phyloP scores from a whole-genome alignment of 176 grass and related monocot species.

The Olyra latifolia region DNA sequence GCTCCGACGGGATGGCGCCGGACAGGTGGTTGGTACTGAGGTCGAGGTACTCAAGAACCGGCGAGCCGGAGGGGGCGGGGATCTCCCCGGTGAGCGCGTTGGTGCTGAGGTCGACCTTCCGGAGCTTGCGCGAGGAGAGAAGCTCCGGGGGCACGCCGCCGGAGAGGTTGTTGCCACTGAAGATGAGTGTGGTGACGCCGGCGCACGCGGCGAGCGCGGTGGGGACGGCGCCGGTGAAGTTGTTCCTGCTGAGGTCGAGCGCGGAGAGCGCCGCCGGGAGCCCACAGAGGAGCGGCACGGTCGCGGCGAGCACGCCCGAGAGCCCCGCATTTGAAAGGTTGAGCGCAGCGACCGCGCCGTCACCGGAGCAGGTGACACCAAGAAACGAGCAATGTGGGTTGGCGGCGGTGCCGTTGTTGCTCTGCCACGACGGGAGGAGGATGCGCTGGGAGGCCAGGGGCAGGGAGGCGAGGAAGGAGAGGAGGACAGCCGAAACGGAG shows the following conservation, averaged over 20 bases:
- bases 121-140: conserved; percentile 34
- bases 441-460: conserved; percentile 27
- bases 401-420: neutral
- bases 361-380: conserved; percentile 51
- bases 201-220: conserved; percentile 43
- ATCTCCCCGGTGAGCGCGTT: conserved; percentile 54
- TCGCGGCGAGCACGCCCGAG: conserved; percentile 26
- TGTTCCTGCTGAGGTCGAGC: conserved; percentile 60
- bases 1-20: conserved; percentile 40
- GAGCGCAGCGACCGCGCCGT: conserved; percentile 28
- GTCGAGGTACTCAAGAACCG: conserved; percentile 38
- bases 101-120: conserved; percentile 35
- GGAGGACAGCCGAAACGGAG: conserved; percentile 14
- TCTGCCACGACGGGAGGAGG: conserved; percentile 45
- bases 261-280: conserved; percentile 32
- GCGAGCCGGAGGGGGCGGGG: conserved; percentile 7
- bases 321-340: conserved; percentile 53
- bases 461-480: conserved; percentile 49
- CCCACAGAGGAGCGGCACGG: conserved; percentile 37
- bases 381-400: conserved; percentile 39
- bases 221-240: conserved; percentile 51
- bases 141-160: conserved; percentile 46
- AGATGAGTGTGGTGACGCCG: conserved; percentile 33
- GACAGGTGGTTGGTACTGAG: conserved; percentile 46
- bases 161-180: conserved; percentile 50